Percentiles rank a stretch among this genome's conserved stretches.
Evolutionary conservation across 805 yeast species (phyloP).

Genomic region (Candida schatavii): DNA sequence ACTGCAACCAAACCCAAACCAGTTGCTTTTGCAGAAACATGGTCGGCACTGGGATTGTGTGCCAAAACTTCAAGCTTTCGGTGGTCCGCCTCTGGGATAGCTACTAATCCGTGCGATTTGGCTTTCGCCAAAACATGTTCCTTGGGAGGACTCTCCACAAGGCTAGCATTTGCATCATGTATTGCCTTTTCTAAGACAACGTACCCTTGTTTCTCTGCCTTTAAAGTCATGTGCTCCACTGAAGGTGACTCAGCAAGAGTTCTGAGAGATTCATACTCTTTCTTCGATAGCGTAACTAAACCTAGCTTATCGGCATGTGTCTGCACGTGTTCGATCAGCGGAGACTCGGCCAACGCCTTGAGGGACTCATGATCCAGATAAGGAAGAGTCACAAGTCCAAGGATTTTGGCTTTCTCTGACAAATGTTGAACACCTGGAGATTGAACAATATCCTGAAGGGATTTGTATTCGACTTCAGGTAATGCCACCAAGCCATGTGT

Average conservation of each 20-base stretch:
- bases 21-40: conserved; percentile 17
- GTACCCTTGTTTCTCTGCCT: conserved; percentile 10
- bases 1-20: conserved; percentile 9
- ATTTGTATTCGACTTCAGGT: conserved; percentile 9
- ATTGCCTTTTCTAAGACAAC: conserved; percentile 11
- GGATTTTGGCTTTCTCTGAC: conserved; percentile 15
- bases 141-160: conserved; percentile 7
- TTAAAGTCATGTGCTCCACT: not conserved
- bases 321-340: conserved; percentile 16
- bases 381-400: conserved; percentile 11
- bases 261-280: conserved; percentile 10
- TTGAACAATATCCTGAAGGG: conserved; percentile 14
- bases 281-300: conserved; percentile 11
- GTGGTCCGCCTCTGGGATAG: conserved; percentile 3
- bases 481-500: conserved; percentile 12
- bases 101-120: conserved; percentile 10
- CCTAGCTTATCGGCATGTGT: conserved; percentile 13
- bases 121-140: conserved; percentile 14
- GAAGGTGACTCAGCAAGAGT: not conserved
- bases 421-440: conserved; percentile 24
- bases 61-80: conserved; percentile 10
- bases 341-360: conserved; percentile 13
- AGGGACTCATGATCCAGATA: conserved; percentile 6
- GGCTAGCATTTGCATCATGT: conserved; percentile 1
- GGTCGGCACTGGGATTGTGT: conserved; percentile 12